Conservation (phyloP, 257 asterid genomes). For the Fraxinus americana region DNA sequence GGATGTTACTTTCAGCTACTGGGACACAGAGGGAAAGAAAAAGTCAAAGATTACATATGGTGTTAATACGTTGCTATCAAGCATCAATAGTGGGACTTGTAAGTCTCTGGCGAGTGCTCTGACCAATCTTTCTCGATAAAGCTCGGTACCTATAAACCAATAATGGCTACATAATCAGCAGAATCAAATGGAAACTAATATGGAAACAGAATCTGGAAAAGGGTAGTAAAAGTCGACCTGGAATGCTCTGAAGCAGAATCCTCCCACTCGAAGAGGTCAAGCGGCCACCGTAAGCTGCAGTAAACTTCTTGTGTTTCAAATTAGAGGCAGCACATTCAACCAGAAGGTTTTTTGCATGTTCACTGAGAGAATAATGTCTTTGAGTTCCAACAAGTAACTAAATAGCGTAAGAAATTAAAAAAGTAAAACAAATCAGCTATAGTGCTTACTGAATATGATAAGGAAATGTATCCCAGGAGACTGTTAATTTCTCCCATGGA, state of each 20-base stretch:
- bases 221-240: slow-evolving; percentile 52
- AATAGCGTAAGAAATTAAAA: slow-evolving; percentile 12
- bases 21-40: not conserved
- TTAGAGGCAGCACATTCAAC: slow-evolving; percentile 92
- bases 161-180: slow-evolving; percentile 24
- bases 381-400: slow-evolving; percentile 32
- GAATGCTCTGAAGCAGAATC: slow-evolving; percentile 81
- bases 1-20: not conserved
- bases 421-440: slow-evolving; percentile 13
- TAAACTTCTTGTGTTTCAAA: slow-evolving; percentile 70
- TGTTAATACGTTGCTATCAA: too few species aligned
- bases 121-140: slow-evolving; percentile 94
- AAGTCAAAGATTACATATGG: too few species aligned
- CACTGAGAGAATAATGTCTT: slow-evolving; percentile 55
- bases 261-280: slow-evolving; percentile 88
- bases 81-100: slow-evolving; percentile 59
- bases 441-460: slow-evolving; percentile 74
- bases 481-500: slow-evolving; percentile 89
- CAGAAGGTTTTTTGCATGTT: slow-evolving; percentile 67
- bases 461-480: slow-evolving; percentile 96
- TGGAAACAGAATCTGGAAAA: not conserved
- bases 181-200: not conserved
- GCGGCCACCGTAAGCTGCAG: slow-evolving; percentile 68
- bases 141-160: slow-evolving; percentile 78
- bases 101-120: slow-evolving; percentile 88